Conservation (phyloP, 805 yeast species). For the Cyberlindnera samutprakarnensis region DNA sequence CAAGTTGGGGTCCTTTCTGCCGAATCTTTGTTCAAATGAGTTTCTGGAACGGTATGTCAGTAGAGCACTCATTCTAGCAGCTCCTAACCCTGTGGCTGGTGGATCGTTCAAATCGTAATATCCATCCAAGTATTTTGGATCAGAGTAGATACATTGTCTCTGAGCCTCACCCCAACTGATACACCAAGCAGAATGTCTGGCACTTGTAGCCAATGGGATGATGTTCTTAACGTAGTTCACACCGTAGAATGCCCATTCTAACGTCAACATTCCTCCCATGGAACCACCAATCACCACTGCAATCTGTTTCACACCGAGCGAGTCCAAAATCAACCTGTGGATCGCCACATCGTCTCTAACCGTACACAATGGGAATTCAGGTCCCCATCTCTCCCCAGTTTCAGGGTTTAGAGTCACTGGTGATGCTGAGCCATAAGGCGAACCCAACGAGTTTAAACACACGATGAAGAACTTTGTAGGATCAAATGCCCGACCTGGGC, state of each 20-base stretch:
- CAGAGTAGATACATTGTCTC: conserved; percentile 91
- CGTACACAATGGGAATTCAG: conserved; percentile 89
- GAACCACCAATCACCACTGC: conserved; percentile 94
- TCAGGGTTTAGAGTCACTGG: conserved; percentile 79
- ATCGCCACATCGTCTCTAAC: conserved; percentile 87
- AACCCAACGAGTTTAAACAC: conserved; percentile 88
- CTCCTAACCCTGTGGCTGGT: conserved; percentile 82
- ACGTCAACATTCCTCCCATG: conserved; percentile 96
- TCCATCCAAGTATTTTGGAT: conserved; percentile 89
- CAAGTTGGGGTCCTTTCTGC: conserved; percentile 63
- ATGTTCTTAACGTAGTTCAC: conserved; percentile 58
- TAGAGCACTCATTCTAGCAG: conserved; percentile 96
- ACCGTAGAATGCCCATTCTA: conserved; percentile 79
- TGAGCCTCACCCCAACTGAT: conserved; percentile 99
- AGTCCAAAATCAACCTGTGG: conserved; percentile 71
- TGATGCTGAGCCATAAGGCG: conserved; percentile 94
- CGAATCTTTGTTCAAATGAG: conserved; percentile 85
- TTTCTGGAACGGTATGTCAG: conserved; percentile 88
- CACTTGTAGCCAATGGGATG: conserved; percentile 88
- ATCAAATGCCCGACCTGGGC: conserved; percentile 82
- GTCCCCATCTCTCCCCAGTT: conserved; percentile 77
- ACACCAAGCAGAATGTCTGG: conserved; percentile 97
- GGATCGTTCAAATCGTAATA: conserved; percentile 73
- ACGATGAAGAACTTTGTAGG: conserved; percentile 80
- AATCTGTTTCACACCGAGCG: conserved; percentile 66